Percentiles rank a stretch among this genome's conserved stretches.
Evolutionary conservation across 108 stramenopile genomes (phyloP).

Genomic region (Nitzschia palea): DNA sequence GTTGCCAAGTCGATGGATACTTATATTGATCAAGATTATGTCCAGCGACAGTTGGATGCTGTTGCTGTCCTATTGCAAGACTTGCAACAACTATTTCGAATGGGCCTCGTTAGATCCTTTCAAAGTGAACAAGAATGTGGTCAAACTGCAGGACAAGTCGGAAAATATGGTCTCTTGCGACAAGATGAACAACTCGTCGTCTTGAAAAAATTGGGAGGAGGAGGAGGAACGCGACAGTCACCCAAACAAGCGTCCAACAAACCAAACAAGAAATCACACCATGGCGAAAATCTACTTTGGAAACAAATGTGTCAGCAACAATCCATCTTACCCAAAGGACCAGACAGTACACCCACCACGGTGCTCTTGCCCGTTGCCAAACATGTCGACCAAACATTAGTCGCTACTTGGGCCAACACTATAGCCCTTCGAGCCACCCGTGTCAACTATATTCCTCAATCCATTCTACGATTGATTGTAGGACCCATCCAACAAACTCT

Average conservation of each 20-base stretch:
- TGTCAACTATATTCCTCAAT: slow-evolving; percentile 24
- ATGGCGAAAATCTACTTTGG: slow-evolving; percentile 60
- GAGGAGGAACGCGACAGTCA: slow-evolving; percentile 3
- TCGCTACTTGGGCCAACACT: slow-evolving; percentile 50
- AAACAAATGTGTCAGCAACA: slow-evolving; percentile 80
- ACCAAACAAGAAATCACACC: neutral
- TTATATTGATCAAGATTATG: slow-evolving; percentile 21
- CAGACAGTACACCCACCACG: slow-evolving; percentile 1
- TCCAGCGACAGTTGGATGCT: slow-evolving; percentile 30
- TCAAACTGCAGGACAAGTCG: slow-evolving; percentile 49
- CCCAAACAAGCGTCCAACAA: slow-evolving; percentile 1
- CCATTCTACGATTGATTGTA: slow-evolving; percentile 16
- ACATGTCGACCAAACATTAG: slow-evolving; percentile 56
- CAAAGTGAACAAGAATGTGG: slow-evolving; percentile 82
- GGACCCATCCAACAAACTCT: neutral
- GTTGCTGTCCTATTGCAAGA: slow-evolving; percentile 41
- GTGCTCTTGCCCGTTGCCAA: slow-evolving; percentile 60
- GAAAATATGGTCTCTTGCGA: slow-evolving; percentile 44
- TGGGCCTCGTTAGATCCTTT: slow-evolving; percentile 77
- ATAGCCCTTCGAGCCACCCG: slow-evolving; percentile 27
- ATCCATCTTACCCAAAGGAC: slow-evolving; percentile 32
- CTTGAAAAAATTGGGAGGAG: slow-evolving; percentile 57
- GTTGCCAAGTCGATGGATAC: slow-evolving; percentile 5
- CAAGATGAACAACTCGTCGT: slow-evolving; percentile 58
- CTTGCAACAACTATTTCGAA: slow-evolving; percentile 42